Conservation (phyloP, 768 basidiomycete species). For the Mycena vitilis region DNA sequence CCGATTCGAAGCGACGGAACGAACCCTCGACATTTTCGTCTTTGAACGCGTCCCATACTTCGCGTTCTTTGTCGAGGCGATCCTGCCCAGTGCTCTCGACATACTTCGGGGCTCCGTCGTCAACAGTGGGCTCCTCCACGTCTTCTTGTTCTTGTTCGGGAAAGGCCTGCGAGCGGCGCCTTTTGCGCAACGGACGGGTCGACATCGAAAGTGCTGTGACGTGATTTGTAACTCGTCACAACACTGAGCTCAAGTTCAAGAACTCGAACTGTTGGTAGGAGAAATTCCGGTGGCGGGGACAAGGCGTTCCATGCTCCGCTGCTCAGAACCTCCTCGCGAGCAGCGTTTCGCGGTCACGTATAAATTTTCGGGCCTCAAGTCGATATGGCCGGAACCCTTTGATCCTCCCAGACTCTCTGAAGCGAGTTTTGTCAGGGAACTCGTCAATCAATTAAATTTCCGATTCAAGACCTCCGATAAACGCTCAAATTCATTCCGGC, state of each 20-base stretch:
- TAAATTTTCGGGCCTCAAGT: too few relatives aligned
- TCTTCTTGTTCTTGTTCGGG: slow-evolving; percentile 39
- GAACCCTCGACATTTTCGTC: slow-evolving; percentile 83
- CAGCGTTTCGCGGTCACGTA: too few relatives aligned
- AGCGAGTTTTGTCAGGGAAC: too few relatives aligned
- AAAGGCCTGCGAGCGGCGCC: slow-evolving; percentile 59
- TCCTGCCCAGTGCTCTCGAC: slow-evolving; percentile 31
- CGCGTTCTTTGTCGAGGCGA: slow-evolving; percentile 63
- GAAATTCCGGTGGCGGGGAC: too few relatives aligned
- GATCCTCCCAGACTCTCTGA: too few relatives aligned
- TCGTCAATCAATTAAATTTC: too few relatives aligned
- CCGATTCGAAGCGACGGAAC: background rate
- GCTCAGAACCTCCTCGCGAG: too few relatives aligned
- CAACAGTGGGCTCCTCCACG: slow-evolving; percentile 20
- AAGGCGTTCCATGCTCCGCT: too few relatives aligned
- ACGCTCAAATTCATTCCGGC: background rate
- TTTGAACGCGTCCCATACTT: slow-evolving; percentile 79
- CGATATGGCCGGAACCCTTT: too few relatives aligned
- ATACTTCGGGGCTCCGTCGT: slow-evolving; percentile 4
- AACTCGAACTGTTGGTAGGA: background rate
- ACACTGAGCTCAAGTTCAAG: background rate
- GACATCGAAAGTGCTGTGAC: slow-evolving; percentile 5
- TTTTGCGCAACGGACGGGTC: slow-evolving; percentile 51
- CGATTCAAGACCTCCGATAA: background rate
- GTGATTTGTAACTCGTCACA: background rate